Evolutionary conservation across 768 basidiomycete species (phyloP).

Genomic region (Cystobasidium onofrii): DNA sequence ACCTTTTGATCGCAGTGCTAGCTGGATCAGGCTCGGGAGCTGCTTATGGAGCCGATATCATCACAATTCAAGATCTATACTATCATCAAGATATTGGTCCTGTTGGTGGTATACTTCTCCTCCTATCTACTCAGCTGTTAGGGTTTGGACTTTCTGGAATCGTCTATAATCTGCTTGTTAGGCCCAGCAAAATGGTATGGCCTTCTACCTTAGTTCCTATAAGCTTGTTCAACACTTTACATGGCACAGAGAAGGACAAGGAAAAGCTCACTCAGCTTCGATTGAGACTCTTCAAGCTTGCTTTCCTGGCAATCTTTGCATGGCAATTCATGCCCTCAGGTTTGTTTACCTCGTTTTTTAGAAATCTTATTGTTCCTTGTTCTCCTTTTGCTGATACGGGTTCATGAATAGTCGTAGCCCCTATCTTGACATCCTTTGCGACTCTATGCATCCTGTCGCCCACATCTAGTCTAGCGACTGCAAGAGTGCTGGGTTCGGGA

Average conservation of each 20-base stretch:
- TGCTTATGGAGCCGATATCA: conserved; percentile 44
- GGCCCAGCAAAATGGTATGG: conserved; percentile 41
- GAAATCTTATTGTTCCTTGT: neutral
- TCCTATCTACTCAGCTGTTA: conserved; percentile 43
- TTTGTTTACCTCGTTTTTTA: neutral
- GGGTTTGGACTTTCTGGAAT: conserved; percentile 43
- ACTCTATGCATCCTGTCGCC: conserved; percentile 34
- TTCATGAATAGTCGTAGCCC: conserved; percentile 8
- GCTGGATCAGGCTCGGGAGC: conserved; percentile 22
- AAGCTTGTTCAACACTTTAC: conserved; percentile 43
- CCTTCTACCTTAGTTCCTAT: conserved; percentile 40
- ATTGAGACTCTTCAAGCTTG: conserved; percentile 41
- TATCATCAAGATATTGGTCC: conserved; percentile 42
- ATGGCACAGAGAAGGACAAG: conserved; percentile 36
- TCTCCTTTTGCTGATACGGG: neutral
- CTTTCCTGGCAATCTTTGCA: conserved; percentile 36
- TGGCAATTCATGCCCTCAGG: conserved; percentile 44
- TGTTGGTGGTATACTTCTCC: conserved; percentile 36
- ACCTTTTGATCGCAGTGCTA: conserved; percentile 34
- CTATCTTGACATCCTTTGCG: conserved; percentile 38
- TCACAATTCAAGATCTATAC: conserved; percentile 43
- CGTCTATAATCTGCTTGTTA: conserved; percentile 38
- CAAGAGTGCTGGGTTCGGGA: conserved; percentile 37
- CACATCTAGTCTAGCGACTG: neutral
- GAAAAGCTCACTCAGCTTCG: conserved; percentile 34